Evolutionary conservation across 2,329 filamentous ascomycete genomes (phyloP).

Genomic region (Aspergillus sp.): DNA sequence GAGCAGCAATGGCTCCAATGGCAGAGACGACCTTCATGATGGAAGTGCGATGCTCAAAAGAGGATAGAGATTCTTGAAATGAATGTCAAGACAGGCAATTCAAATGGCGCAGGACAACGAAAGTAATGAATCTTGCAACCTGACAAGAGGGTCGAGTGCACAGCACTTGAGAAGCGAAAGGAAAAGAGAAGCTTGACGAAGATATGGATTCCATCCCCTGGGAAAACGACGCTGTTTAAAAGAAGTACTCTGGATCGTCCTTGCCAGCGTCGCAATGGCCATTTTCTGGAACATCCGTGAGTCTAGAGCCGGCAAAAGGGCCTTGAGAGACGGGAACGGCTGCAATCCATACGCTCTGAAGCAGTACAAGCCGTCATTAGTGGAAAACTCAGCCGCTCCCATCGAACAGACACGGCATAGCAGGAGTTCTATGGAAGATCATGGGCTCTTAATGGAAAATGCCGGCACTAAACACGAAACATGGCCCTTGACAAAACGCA

Average conservation of each 20-base stretch:
- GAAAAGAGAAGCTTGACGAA: slow-evolving; percentile 1
- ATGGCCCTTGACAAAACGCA: background rate
- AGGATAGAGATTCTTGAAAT: slow-evolving; percentile 2
- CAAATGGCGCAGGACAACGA: slow-evolving; percentile 8
- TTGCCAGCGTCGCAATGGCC: background rate
- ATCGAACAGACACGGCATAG: background rate
- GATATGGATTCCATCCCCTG: background rate
- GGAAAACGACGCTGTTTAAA: background rate
- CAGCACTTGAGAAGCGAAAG: slow-evolving; percentile 15
- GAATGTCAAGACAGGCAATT: slow-evolving; percentile 4
- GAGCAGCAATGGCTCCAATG: slow-evolving; percentile 14
- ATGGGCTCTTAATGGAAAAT: background rate
- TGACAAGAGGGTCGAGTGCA: slow-evolving; percentile 11
- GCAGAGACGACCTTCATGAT: slow-evolving; percentile 22
- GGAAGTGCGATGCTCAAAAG: slow-evolving; percentile 5
- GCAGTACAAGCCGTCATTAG: background rate
- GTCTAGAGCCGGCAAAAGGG: background rate
- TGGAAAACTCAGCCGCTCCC: background rate
- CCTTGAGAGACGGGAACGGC: background rate
- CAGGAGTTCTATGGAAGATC: background rate
- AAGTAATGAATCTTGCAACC: background rate
- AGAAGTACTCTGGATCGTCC: background rate
- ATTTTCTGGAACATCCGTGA: background rate
- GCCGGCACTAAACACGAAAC: background rate
- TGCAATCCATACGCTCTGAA: background rate